Percentiles rank a stretch among this genome's conserved stretches.
Evolutionary conservation across 129 eudicot genomes (phyloP).

Genomic region (Centella asiatica): DNA sequence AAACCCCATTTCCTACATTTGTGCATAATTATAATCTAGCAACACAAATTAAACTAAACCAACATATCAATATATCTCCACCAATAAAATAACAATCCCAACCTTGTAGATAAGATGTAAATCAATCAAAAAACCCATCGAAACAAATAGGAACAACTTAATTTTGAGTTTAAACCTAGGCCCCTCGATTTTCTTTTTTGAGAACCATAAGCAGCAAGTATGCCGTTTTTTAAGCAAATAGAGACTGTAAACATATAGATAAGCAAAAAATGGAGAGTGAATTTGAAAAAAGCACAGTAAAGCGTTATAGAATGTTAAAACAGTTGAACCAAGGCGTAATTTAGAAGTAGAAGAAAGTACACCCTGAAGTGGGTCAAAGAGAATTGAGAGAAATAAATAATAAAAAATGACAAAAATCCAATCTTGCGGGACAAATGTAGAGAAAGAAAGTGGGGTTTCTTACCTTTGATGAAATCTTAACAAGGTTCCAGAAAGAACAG

Average conservation of each 20-base stretch:
- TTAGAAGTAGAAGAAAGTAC: slow-evolving; percentile 28
- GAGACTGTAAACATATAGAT: slow-evolving; percentile 20
- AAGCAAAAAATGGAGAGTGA: slow-evolving; percentile 29
- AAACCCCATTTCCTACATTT: neutral
- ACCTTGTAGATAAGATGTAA: slow-evolving; percentile 5
- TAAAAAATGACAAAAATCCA: slow-evolving; percentile 28
- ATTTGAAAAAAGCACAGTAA: slow-evolving; percentile 11
- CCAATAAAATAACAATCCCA: neutral
- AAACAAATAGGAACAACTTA: slow-evolving; percentile 9
- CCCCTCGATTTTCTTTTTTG: slow-evolving; percentile 28
- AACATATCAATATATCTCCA: neutral
- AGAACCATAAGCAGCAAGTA: slow-evolving; percentile 24
- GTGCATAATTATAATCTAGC: neutral
- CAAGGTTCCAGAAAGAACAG: slow-evolving; percentile 4
- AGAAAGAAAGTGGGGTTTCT: neutral
- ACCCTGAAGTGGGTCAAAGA: slow-evolving; percentile 25
- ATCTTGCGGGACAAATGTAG: slow-evolving; percentile 21
- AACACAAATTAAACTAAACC: neutral
- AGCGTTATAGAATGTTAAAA: slow-evolving; percentile 13
- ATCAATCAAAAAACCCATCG: neutral
- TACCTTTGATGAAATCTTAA: neutral
- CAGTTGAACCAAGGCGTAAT: slow-evolving; percentile 23
- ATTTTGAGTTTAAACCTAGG: slow-evolving; percentile 26
- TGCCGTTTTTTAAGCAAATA: slow-evolving; percentile 11
- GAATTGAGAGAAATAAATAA: slow-evolving; percentile 15